Percentiles rank a stretch among this genome's conserved stretches.
Conservation (phyloP, 768 basidiomycete species). For the Mycena maculata region DNA sequence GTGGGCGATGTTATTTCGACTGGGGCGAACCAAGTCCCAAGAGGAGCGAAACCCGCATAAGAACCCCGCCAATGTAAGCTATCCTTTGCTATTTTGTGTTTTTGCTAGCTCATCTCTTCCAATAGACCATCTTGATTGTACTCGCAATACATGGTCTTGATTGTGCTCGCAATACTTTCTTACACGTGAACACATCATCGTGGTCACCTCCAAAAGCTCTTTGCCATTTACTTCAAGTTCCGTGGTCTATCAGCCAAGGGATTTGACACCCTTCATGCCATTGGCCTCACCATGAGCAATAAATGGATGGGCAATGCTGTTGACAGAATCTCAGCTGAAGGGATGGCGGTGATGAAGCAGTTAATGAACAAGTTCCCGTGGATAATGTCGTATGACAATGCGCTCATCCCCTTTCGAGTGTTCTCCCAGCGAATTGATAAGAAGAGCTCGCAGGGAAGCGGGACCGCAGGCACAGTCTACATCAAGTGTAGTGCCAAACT, state of each 20-base stretch:
- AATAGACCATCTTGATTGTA: constrained; percentile 7
- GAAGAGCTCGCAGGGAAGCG: constrained; percentile 40
- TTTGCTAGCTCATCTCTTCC: background rate
- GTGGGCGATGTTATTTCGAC: constrained; percentile 27
- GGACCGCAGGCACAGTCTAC: constrained; percentile 39
- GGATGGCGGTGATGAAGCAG: constrained; percentile 22
- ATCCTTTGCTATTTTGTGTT: background rate
- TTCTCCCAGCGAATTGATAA: constrained; percentile 40
- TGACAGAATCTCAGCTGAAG: constrained; percentile 4
- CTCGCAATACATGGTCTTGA: too few relatives aligned
- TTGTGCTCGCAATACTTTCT: constrained; percentile 28
- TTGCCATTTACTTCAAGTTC: constrained; percentile 35
- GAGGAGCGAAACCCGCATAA: constrained; percentile 29
- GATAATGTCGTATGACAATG: constrained; percentile 37
- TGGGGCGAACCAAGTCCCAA: constrained; percentile 25
- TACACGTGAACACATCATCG: constrained; percentile 32
- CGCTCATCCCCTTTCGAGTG: constrained; percentile 38
- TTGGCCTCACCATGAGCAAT: constrained; percentile 35
- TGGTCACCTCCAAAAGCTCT: constrained; percentile 29
- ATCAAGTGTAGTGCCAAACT: constrained; percentile 23
- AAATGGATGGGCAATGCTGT: constrained; percentile 16
- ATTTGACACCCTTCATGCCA: constrained; percentile 34
- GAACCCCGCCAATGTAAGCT: constrained; percentile 33
- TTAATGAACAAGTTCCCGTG: constrained; percentile 31
- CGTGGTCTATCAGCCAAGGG: constrained; percentile 34